phyloP scores from a whole-genome alignment of 192 early-diverging fungal species.

The Podila horticola region DNA sequence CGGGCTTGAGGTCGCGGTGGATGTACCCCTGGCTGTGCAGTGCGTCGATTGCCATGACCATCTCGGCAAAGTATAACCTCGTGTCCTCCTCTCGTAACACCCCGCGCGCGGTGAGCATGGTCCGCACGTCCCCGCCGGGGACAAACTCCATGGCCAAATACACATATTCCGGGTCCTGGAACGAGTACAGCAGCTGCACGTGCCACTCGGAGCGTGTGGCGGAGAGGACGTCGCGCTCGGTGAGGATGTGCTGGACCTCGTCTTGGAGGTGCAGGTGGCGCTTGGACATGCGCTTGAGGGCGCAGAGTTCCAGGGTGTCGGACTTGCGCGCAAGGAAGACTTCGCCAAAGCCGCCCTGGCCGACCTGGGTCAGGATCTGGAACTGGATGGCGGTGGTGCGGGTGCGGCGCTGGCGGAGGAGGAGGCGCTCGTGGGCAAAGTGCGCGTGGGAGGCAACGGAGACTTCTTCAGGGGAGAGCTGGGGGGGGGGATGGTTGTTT shows the following conservation, averaged over 20 bases:
- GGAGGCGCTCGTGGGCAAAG: conserved; percentile 65
- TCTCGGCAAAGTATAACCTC: conserved; percentile 86
- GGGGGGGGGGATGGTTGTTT: too few species aligned
- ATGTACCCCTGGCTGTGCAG: conserved; percentile 89
- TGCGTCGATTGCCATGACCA: conserved; percentile 78
- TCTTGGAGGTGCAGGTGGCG: conserved; percentile 74
- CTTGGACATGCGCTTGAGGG: conserved; percentile 85
- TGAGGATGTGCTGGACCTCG: conserved; percentile 78
- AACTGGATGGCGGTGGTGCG: conserved; percentile 75
- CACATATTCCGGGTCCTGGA: conserved; percentile 78
- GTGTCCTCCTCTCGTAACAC: conserved; percentile 76
- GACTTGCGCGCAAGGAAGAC: conserved; percentile 82
- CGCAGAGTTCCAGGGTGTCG: conserved; percentile 84
- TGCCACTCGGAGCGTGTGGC: conserved; percentile 73
- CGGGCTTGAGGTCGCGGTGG: conserved; percentile 89
- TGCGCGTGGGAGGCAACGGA: conserved; percentile 67
- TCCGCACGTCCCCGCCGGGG: conserved; percentile 74
- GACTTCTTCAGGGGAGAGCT: conserved; percentile 59
- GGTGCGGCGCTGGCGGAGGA: conserved; percentile 74
- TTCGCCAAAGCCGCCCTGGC: conserved; percentile 84
- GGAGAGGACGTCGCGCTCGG: conserved; percentile 80
- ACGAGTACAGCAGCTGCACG: conserved; percentile 76
- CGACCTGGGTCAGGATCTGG: conserved; percentile 76
- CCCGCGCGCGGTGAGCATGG: conserved; percentile 72
- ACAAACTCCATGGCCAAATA: conserved; percentile 85